Conservation (phyloP, 2,329 filamentous ascomycete genomes). For the Cyphellophora europaea region DNA sequence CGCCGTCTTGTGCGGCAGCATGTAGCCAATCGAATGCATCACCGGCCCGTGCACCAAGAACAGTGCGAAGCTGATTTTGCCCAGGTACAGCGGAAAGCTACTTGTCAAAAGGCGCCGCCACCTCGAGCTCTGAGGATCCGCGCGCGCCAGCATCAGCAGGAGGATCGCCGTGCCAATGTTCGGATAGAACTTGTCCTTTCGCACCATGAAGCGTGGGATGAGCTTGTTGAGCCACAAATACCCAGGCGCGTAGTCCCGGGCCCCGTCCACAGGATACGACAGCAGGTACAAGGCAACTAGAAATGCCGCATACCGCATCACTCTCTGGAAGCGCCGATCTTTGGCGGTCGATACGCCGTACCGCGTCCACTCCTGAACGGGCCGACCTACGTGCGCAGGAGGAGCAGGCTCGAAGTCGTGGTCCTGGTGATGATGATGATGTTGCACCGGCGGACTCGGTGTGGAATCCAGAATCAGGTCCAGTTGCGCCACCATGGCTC, state of each 20-base stretch:
- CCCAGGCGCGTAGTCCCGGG: slow-evolving; percentile 29
- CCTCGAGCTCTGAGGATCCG: slow-evolving; percentile 23
- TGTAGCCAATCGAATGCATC: slow-evolving; percentile 33
- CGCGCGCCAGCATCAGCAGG: slow-evolving; percentile 33
- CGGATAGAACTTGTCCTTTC: slow-evolving; percentile 28
- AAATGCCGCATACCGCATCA: slow-evolving; percentile 22
- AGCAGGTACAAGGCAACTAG: slow-evolving; percentile 33
- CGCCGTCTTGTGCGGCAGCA: slow-evolving; percentile 25
- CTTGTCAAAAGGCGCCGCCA: slow-evolving; percentile 32
- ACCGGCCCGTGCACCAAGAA: slow-evolving; percentile 39
- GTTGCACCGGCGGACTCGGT: too few relatives aligned
- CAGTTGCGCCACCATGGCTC: slow-evolving; percentile 34
- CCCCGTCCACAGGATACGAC: slow-evolving; percentile 29
- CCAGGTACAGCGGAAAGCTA: slow-evolving; percentile 34
- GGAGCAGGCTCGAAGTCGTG: neutral
- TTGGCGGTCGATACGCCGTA: neutral
- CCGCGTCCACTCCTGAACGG: slow-evolving; percentile 15
- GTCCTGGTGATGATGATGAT: slow-evolving; percentile 5
- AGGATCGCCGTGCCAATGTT: slow-evolving; percentile 33
- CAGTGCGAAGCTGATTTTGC: slow-evolving; percentile 38
- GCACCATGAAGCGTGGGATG: slow-evolving; percentile 24
- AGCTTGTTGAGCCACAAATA: slow-evolving; percentile 31
- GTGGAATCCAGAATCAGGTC: slow-evolving; percentile 28
- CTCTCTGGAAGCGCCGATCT: slow-evolving; percentile 1
- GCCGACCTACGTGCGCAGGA: slow-evolving; percentile 2